Conservation (phyloP, 1,139 yeast genomes). For the Geotrichum carabidarum region DNA sequence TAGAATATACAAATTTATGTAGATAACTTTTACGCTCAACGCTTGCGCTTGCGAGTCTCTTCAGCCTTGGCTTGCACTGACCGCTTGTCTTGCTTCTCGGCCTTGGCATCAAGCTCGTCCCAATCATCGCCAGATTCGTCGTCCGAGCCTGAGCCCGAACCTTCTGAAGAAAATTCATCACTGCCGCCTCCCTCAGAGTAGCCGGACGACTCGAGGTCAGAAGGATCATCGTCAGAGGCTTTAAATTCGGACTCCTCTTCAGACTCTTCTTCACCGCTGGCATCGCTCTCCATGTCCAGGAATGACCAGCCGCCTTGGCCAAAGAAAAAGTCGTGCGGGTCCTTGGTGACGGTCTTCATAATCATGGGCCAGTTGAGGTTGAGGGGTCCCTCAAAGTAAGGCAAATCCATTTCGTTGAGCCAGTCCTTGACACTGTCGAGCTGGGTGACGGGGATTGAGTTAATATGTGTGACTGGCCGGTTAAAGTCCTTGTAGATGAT, state of each 20-base stretch:
- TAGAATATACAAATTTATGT: background rate
- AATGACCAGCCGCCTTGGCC: conserved; percentile 93
- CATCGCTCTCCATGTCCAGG: conserved; percentile 57
- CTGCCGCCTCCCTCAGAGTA: conserved; percentile 26
- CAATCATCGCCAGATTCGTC: conserved; percentile 39
- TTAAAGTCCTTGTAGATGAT: conserved; percentile 89
- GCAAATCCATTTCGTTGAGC: conserved; percentile 94
- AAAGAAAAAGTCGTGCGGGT: conserved; percentile 88
- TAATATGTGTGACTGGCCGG: conserved; percentile 84
- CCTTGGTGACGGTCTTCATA: conserved; percentile 88
- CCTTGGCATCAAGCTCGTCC: conserved; percentile 39
- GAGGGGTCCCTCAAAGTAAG: conserved; percentile 90
- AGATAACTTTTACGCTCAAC: background rate
- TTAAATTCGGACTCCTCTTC: conserved; percentile 41
- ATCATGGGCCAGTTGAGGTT: conserved; percentile 94
- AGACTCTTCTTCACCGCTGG: conserved; percentile 47
- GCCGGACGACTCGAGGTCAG: conserved; percentile 28
- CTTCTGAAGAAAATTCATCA: conserved; percentile 22
- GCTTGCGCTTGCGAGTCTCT: conserved; percentile 20
- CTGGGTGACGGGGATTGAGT: conserved; percentile 89
- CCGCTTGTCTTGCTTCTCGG: conserved; percentile 32
- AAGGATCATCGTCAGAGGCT: conserved; percentile 33
- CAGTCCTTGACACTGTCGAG: conserved; percentile 91
- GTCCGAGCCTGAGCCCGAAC: conserved; percentile 26
- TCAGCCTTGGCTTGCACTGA: conserved; percentile 21